Evolutionary conservation across 805 yeast genomes (phyloP), one percentile per base, ranked within the genome.

Genomic region (Suhomyces canberraensis): DNA sequence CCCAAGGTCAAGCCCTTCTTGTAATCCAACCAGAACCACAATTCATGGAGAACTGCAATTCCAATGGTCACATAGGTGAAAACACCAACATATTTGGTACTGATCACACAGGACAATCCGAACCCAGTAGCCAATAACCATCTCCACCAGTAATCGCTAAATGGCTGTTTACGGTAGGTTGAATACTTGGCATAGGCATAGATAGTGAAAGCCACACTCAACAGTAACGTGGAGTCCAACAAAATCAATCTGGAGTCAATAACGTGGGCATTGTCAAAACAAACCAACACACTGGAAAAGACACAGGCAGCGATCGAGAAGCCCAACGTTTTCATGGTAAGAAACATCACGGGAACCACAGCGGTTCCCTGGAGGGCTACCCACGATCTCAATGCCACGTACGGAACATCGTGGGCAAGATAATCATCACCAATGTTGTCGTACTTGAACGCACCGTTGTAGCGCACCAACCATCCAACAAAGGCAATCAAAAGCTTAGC

Each of bases 61-160:
- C 99, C 99, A 47, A 93, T 78, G 35, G 95, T 78, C 33, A 81
- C 72, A 60, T 83, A 93, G 0, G 98, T 89, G 70, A 93, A 84
- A 7, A 84, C 84, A 61, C 99, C 99, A 29, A 93, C 96, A 61
- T 93, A 90, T 58, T 93, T 93, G 40, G 97, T 93, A 30, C 96
- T 84, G 41, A 93, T 91, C 21, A 93, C 97, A 57, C 91, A 81
- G 0, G 97, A 87, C 40, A 93, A 73, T 1, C 91, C 72, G 7
- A 87, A 68, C 26, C 99, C 99, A 4, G 98, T 91, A 30, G 77
- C 61, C 18, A 72, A 56, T 32, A 93, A 72, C 98, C 98, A 93
- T 33, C 67, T 64, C 81, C 93, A 86, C 98, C 99, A 93, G 37
- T 67, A 45, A 27, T 48, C 48, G 11, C 85, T 54, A 57, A 87